Evolutionary conservation across 305 asterid species (phyloP).

Genomic region (Fraxinus floribunda): DNA sequence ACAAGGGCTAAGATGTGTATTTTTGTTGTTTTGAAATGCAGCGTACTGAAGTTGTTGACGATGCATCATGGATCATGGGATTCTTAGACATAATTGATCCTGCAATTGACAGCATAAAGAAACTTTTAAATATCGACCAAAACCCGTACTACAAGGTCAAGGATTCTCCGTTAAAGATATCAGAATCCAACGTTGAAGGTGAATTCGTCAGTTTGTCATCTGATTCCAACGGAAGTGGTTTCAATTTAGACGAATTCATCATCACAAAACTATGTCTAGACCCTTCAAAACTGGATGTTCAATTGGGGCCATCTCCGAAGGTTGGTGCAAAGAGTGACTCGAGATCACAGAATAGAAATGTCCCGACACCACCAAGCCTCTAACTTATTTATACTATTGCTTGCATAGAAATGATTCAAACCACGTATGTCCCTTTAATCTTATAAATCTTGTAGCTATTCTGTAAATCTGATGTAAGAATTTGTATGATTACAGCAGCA

Average conservation of each 20-base stretch:
- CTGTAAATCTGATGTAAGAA: background rate
- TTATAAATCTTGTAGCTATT: background rate
- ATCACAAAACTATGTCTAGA: conserved; percentile 53
- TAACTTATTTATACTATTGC: background rate
- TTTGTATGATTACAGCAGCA: background rate
- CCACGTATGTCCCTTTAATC: background rate
- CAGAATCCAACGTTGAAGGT: conserved; percentile 19
- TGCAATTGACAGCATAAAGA: conserved; percentile 81
- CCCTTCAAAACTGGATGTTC: conserved; percentile 63
- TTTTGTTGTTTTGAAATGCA: conserved; percentile 36
- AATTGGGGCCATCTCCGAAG: conserved; percentile 30
- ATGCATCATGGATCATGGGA: conserved; percentile 96
- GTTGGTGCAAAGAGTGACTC: conserved; percentile 21
- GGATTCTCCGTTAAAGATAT: conserved; percentile 18
- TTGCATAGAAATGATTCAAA: background rate
- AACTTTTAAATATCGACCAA: conserved; percentile 48
- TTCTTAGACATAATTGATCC: conserved; percentile 92
- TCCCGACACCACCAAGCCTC: background rate
- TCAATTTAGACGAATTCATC: conserved; percentile 64
- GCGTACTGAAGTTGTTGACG: conserved; percentile 92
- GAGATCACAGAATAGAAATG: conserved; percentile 17
- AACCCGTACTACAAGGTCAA: conserved; percentile 32
- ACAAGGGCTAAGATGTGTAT: background rate
- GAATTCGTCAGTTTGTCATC: conserved; percentile 28
- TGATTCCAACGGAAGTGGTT: conserved; percentile 38